Percentiles rank a stretch among this genome's conserved stretches.
Evolutionary conservation across 257 asterid genomes (phyloP).

Genomic region (Solanum chaucha): DNA sequence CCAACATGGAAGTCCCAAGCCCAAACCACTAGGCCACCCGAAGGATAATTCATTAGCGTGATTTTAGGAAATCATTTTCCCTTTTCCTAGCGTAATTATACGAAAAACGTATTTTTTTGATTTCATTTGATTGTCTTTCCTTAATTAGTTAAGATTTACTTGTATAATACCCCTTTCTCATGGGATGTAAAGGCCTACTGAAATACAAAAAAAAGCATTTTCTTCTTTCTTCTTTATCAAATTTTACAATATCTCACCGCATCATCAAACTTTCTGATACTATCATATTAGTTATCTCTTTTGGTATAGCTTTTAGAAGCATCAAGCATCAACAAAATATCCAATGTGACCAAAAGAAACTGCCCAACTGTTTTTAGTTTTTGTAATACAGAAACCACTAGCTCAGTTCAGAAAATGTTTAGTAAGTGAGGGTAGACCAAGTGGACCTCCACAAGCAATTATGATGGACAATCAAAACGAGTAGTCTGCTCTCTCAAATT

Average conservation of each 20-base stretch:
- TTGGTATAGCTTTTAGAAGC: not conserved
- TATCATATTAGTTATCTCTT: not conserved
- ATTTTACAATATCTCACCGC: not conserved
- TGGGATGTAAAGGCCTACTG: not conserved
- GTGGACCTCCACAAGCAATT: not conserved
- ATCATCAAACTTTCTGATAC: not conserved
- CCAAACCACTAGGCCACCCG: not conserved
- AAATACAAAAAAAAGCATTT: not conserved
- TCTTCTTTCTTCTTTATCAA: not conserved
- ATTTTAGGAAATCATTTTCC: not conserved
- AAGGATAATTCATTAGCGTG: not conserved
- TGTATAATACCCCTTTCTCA: not conserved
- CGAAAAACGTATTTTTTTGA: not conserved
- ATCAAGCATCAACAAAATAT: not conserved
- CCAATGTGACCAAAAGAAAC: not conserved
- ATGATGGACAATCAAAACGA: no score
- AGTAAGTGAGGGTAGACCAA: not conserved
- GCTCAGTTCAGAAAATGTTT: not conserved
- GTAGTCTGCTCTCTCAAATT: no score
- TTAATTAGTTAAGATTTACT: not conserved
- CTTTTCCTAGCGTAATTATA: not conserved
- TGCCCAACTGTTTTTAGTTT: not conserved
- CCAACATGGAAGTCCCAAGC: not conserved
- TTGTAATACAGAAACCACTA: not conserved
- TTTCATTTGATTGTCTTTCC: not conserved